Evolutionary conservation across 345 rosid species (phyloP), one percentile per base, ranked within the genome.

Genomic region (Rhodamnia argentea): DNA sequence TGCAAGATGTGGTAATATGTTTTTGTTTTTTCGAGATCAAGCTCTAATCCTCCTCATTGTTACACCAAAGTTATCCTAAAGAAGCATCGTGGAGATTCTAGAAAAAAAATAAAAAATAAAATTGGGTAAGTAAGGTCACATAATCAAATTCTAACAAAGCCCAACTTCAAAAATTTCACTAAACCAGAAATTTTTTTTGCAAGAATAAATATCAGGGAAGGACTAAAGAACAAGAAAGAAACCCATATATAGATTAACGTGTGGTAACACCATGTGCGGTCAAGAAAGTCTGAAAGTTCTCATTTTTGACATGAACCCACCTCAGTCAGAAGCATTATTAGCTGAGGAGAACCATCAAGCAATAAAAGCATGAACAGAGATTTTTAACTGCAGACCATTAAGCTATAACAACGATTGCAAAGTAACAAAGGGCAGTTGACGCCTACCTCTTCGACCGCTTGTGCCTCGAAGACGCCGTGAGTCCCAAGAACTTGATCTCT

Each of bases 401-500:
- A 70, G 82, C 83, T 85, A 44, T 52, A 74, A 86, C 44, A 85
- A 82, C 86, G 83, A 88, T 64, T 84, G 75, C 88, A 89, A 91
- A 84, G 74, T 54, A 88, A 86, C 89, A 84, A 87, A 87, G 47
- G 22, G 37, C 78, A 32, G 32, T 70, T 70, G 32, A 32, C 32
- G 78, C 78, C 78, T 70, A 97, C 99, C 99, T 97, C 90, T 94
- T 94, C 84, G 98, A 94, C 91, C 99, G 98, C 90, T 93, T 93
- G 93, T 97, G 98, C 76, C 84, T 85, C 22, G 91, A 84, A 83
- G 87, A 88, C 91, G 90, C 84, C 87, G 91, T 92, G 90, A 90
- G 82, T 83, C 94, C 97, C 90, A 92, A 82, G 91, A 92, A 89
- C 90, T 90, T 92, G 87, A 89, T 83, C 58, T 87, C 94, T 85